Evolutionary conservation across 2,329 filamentous ascomycete species (phyloP).

Genomic region (Rugonectria rugulosa): DNA sequence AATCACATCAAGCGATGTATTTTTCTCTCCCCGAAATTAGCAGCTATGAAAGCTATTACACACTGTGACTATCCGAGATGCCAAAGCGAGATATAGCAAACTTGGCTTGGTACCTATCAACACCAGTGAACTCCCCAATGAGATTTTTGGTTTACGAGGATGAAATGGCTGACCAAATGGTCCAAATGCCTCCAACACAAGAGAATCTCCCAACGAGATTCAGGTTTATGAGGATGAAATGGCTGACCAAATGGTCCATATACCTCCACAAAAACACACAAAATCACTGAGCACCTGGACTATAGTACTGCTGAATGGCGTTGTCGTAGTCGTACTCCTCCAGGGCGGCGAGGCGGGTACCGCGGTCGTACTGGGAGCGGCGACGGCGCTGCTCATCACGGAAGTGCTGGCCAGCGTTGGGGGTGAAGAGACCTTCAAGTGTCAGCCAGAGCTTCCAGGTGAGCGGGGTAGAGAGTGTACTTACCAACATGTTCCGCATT

Average conservation of each 20-base stretch:
- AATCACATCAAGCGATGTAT: conserved; percentile 16
- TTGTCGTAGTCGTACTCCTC: conserved; percentile 67
- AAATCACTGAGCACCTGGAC: conserved; percentile 25
- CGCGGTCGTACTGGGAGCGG: conserved; percentile 81
- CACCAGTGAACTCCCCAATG: conserved; percentile 18
- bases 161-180: conserved; percentile 26
- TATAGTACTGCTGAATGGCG: conserved; percentile 50
- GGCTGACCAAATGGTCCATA: conserved; percentile 27
- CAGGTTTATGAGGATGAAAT: conserved; percentile 24
- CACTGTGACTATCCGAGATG: conserved; percentile 26
- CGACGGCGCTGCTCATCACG: conserved; percentile 79
- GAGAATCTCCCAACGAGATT: conserved; percentile 23
- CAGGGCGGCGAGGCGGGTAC: conserved; percentile 74
- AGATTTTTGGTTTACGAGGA: conserved; percentile 20
- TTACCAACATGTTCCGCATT: conserved; percentile 84
- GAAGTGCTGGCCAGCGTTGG: conserved; percentile 76
- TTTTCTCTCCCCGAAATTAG: conserved; percentile 22
- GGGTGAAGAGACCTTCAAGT: conserved; percentile 76
- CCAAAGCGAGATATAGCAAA: conserved; percentile 36
- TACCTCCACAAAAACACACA: conserved; percentile 18
- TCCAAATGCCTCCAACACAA: conserved; percentile 26
- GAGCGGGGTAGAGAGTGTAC: conserved; percentile 40
- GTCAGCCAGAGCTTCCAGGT: neutral
- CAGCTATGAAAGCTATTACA: conserved; percentile 28
- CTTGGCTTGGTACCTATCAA: conserved; percentile 22